A percentile compares a stretch with the other conserved stretches of the same genome.
These are phyloP conservation scores for Xylaria flabelliformis DNA, from an alignment of 495 filamentous ascomycete species.

Conservation along the genomic window DNA sequence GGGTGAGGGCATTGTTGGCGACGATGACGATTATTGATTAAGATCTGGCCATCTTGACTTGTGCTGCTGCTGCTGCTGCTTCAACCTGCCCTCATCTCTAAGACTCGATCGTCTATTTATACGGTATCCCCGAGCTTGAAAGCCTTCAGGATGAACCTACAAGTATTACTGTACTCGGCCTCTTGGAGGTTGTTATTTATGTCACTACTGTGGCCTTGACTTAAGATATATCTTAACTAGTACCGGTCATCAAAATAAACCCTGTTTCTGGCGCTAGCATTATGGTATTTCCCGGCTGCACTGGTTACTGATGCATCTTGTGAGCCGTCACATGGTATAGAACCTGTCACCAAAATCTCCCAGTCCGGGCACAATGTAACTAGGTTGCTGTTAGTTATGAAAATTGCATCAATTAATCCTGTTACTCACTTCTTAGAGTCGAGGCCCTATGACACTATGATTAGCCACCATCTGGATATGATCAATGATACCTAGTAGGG, in stretches of 20 bases:
- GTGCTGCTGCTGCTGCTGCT: too few relatives aligned
- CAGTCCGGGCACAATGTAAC: constrained; percentile 94
- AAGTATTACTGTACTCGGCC: background rate
- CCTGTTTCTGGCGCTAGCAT: background rate
- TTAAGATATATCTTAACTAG: background rate
- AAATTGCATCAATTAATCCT: constrained; percentile 1
- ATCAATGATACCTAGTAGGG: background rate
- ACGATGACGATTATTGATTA: constrained; percentile 51
- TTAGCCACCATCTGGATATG: constrained; percentile 35
- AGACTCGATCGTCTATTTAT: background rate
- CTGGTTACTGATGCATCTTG: background rate
- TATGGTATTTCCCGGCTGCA: background rate
- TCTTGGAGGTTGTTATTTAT: background rate
- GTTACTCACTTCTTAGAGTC: constrained; percentile 90
- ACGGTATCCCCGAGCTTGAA: background rate
- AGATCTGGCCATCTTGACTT: background rate
- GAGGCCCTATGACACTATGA: constrained; percentile 61
- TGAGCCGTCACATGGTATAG: constrained; percentile 75
- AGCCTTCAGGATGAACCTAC: background rate
- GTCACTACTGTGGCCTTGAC: constrained; percentile 1
- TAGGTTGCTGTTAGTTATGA: constrained; percentile 48
- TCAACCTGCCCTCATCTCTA: background rate
- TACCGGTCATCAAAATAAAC: background rate
- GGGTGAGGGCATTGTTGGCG: constrained; percentile 50
- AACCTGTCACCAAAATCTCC: constrained; percentile 98